Evolutionary conservation across 2,329 filamentous ascomycete species (phyloP).

Genomic region (Fonsecaea erecta): DNA sequence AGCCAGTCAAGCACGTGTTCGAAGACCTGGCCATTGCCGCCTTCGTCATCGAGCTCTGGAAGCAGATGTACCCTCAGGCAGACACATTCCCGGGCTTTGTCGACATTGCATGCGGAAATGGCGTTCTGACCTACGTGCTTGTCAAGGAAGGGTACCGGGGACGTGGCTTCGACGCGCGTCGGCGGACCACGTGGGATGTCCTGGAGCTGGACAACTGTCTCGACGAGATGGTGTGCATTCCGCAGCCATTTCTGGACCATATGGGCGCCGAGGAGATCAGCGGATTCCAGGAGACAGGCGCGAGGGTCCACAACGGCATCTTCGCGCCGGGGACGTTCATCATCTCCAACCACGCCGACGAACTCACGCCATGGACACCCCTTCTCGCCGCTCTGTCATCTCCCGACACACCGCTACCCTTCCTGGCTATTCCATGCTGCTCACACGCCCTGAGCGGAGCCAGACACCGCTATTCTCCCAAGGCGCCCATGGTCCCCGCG

Average conservation of each 20-base stretch:
- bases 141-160: constrained; percentile 78
- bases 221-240: constrained; percentile 66
- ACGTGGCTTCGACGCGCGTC: constrained; percentile 90
- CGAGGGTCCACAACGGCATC: constrained; percentile 53
- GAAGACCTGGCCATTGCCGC: constrained; percentile 90
- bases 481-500: constrained; percentile 25
- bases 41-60: constrained; percentile 91
- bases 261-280: not conserved
- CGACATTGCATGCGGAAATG: constrained; percentile 95
- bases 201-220: constrained; percentile 62
- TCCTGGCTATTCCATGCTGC: constrained; percentile 94
- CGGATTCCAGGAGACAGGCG: not conserved
- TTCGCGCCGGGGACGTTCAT: constrained; percentile 83
- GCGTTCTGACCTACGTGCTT: constrained; percentile 83
- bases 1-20: constrained; percentile 90
- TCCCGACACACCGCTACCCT: constrained; percentile 68
- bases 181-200: constrained; percentile 78
- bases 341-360: constrained; percentile 95
- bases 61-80: constrained; percentile 69
- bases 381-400: constrained; percentile 71
- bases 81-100: constrained; percentile 81
- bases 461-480: constrained; percentile 62
- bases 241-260: constrained; percentile 52
- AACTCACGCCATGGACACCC: constrained; percentile 94
- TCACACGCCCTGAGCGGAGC: constrained; percentile 82